phyloP scores from a whole-genome alignment of 148 eudicot species.

The Amaranthus palmeri region DNA sequence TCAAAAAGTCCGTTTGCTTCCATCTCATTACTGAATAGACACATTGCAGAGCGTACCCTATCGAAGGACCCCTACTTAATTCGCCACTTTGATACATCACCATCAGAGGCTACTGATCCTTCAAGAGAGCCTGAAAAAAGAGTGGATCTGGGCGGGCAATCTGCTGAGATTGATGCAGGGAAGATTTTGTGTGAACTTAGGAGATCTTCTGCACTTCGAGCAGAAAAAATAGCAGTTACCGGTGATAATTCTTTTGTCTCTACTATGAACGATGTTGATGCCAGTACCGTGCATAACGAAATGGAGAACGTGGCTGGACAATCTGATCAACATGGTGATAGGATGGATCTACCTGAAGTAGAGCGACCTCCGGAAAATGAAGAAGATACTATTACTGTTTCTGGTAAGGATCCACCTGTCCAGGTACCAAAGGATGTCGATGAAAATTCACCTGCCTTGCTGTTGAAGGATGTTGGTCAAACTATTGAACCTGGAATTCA shows the following conservation, averaged over 20 bases:
- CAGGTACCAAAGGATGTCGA: not conserved
- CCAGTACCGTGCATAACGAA: conserved; percentile 15
- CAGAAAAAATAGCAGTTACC: conserved; percentile 21
- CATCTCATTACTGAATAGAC: conserved; percentile 43
- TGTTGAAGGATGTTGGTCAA: conserved; percentile 3
- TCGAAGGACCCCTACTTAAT: conserved; percentile 44
- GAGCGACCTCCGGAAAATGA: conserved; percentile 9
- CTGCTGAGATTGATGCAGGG: conserved; percentile 15
- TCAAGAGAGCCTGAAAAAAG: conserved; percentile 11
- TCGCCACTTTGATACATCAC: conserved; percentile 30
- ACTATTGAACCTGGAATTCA: not conserved
- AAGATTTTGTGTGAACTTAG: not conserved
- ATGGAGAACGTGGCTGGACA: conserved; percentile 1
- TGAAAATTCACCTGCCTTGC: not conserved
- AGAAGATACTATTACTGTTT: conserved; percentile 2
- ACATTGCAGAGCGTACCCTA: conserved; percentile 32
- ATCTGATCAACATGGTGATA: conserved; percentile 3
- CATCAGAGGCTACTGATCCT: conserved; percentile 15
- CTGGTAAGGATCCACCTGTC: conserved; percentile 5
- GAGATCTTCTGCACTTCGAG: conserved; percentile 17
- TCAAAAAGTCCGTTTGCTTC: conserved; percentile 62
- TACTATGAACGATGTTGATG: conserved; percentile 13
- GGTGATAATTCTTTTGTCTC: conserved; percentile 18
- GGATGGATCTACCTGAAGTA: not conserved
- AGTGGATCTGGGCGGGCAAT: conserved; percentile 14